These are phyloP conservation scores for Leccinum obscurum DNA, from an alignment of 768 basidiomycete species.

Conservation along the genomic window DNA sequence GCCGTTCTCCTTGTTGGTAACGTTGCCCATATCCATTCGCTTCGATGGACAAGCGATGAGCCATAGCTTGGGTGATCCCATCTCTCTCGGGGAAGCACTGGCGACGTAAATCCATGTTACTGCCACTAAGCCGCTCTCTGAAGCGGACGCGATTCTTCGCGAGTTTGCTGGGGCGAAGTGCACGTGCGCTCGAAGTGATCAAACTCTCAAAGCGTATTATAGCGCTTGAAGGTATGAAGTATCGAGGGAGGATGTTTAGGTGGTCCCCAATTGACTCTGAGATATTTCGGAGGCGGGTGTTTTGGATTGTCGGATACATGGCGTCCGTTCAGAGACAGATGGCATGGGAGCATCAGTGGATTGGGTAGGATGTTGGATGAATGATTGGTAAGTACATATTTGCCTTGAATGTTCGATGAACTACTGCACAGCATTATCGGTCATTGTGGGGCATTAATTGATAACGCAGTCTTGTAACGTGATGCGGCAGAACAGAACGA, in stretches of 20 bases:
- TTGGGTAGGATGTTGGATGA: no score
- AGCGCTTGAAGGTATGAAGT: constrained; percentile 22
- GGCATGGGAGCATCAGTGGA: constrained; percentile 8
- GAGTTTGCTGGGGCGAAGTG: constrained; percentile 38
- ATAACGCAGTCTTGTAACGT: no score
- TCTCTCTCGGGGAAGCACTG: constrained; percentile 44
- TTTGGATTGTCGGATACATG: constrained; percentile 24
- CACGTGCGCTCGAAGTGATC: constrained; percentile 43
- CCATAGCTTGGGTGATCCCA: constrained; percentile 53
- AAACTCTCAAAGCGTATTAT: constrained; percentile 38
- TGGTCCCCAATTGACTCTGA: constrained; percentile 29
- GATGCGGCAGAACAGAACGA: no score
- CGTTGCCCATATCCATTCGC: constrained; percentile 54
- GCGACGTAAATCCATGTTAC: constrained; percentile 31
- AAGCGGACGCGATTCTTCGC: constrained; percentile 34
- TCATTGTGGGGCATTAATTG: no score
- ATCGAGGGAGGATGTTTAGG: constrained; percentile 14
- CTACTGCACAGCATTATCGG: no score
- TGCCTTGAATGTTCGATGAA: no score
- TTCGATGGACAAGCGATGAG: constrained; percentile 61
- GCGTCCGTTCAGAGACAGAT: constrained; percentile 10
- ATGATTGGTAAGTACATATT: not conserved
- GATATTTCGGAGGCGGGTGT: constrained; percentile 24
- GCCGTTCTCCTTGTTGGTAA: constrained; percentile 36
- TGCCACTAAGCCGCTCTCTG: constrained; percentile 6